phyloP scores from a whole-genome alignment of 1,284 basidiomycete species.

The Cryptococcus jaspeensis region DNA sequence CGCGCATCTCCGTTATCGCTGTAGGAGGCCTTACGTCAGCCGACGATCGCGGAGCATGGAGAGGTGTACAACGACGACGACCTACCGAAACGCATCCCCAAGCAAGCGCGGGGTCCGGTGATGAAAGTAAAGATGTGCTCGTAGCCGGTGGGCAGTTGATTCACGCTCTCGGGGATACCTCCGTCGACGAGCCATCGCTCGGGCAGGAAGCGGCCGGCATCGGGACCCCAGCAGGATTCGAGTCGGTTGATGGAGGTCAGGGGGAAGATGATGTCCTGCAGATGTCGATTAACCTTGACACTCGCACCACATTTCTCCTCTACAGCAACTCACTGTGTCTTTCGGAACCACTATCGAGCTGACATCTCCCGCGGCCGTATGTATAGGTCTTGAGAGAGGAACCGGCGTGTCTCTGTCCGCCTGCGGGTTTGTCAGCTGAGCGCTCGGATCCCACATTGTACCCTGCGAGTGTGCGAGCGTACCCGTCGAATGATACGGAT shows the following conservation, averaged over 20 bases:
- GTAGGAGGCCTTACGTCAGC: no score
- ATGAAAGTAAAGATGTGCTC: constrained; percentile 8
- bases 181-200: background rate
- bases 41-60: no score
- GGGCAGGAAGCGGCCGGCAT: background rate
- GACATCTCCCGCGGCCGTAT: background rate
- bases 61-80: background rate
- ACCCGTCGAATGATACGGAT: no score
- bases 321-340: background rate
- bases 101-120: constrained; percentile 4
- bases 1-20: constrained; percentile 7
- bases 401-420: background rate
- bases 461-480: no score
- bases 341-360: background rate
- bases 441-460: no score
- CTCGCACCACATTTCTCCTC: background rate
- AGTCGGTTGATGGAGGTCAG: constrained; percentile 1
- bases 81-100: constrained; percentile 7
- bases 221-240: background rate
- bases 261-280: background rate
- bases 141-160: background rate
- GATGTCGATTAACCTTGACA: background rate
- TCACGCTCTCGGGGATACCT: constrained; percentile 1
- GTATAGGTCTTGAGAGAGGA: background rate
- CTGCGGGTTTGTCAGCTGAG: background rate